Evolutionary conservation across 1,139 yeast species (phyloP).

Genomic region (Suhomyces terraborum): DNA sequence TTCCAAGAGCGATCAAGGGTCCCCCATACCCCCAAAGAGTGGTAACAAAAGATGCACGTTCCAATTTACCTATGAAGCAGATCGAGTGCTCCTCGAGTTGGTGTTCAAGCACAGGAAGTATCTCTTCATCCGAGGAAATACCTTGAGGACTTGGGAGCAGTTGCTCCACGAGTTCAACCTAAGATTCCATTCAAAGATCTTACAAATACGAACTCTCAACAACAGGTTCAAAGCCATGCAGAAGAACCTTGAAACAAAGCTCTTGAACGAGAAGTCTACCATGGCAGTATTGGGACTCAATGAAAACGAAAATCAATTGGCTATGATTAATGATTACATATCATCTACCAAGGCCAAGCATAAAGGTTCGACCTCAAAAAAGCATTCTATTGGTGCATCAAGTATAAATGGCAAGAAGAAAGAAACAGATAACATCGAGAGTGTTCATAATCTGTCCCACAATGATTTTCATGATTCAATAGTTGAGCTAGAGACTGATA

Average conservation of each 20-base stretch:
- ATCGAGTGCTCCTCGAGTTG: constrained; percentile 25
- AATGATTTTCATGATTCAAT: too few species aligned
- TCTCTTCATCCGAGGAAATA: constrained; percentile 33
- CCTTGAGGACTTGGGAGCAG: constrained; percentile 32
- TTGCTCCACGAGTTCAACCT: constrained; percentile 29
- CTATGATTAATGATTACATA: constrained; percentile 22
- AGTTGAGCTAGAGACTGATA: too few species aligned
- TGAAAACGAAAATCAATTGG: constrained; percentile 31
- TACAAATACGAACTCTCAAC: constrained; percentile 34
- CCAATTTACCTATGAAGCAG: constrained; percentile 33
- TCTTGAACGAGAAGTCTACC: constrained; percentile 20
- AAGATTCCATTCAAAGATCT: constrained; percentile 22
- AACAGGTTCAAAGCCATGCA: constrained; percentile 30
- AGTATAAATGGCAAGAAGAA: too few species aligned
- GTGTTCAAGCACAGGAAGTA: constrained; percentile 26
- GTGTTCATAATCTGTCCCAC: too few species aligned
- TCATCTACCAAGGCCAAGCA: constrained; percentile 7
- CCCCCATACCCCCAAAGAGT: constrained; percentile 5
- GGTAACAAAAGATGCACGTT: constrained; percentile 24
- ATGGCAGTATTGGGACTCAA: constrained; percentile 21
- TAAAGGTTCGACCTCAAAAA: not conserved
- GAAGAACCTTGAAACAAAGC: constrained; percentile 27
- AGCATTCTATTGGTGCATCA: too few species aligned
- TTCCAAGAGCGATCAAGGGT: not conserved
- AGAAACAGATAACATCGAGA: too few species aligned